Evolutionary conservation across 441 rosid species (phyloP).

Genomic region (Manihot esculenta): DNA sequence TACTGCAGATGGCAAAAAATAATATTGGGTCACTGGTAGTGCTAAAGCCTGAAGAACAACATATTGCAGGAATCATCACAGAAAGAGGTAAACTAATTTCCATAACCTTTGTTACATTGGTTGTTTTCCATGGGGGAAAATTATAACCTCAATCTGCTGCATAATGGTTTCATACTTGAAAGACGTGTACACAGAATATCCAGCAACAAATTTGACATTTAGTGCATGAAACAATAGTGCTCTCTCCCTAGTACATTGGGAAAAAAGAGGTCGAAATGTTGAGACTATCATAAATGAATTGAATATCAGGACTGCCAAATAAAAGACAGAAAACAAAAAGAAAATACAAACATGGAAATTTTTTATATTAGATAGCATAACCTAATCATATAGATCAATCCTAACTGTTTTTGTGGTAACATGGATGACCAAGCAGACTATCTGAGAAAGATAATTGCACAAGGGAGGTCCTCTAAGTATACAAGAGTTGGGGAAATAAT

Average conservation of each 20-base stretch:
- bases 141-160: background rate
- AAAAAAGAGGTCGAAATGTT: no score
- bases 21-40: conserved; percentile 91
- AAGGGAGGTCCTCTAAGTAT: conserved; percentile 60
- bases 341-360: background rate
- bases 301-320: background rate
- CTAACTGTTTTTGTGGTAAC: conserved; percentile 7
- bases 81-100: conserved; percentile 61
- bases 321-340: background rate
- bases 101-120: background rate
- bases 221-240: no score
- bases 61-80: conserved; percentile 82
- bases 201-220: background rate
- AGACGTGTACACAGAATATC: background rate
- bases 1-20: conserved; percentile 78
- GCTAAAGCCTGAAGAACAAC: conserved; percentile 68
- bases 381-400: background rate
- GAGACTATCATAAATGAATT: no score
- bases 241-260: no score
- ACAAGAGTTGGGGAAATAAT: conserved; percentile 82
- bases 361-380: background rate
- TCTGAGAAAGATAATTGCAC: conserved; percentile 65
- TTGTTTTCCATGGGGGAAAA: background rate
- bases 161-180: background rate
- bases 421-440: conserved; percentile 52